phyloP scores from a whole-genome alignment of 2,329 filamentous ascomycete species.

The Pseudogymnoascus sp. region DNA sequence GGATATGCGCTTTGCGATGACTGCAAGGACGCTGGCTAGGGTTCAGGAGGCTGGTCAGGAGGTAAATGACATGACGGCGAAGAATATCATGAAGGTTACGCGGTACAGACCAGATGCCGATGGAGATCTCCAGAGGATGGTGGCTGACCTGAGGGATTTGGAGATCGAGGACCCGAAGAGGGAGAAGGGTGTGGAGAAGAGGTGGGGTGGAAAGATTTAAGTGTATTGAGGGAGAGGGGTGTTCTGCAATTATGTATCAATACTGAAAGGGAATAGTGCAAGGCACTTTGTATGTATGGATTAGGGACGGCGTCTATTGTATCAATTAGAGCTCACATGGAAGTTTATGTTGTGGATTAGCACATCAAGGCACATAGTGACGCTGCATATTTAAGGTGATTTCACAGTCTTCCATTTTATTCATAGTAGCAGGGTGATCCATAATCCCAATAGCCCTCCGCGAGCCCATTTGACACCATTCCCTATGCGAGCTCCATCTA shows the following conservation, averaged over 20 bases:
- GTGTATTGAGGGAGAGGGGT: neutral
- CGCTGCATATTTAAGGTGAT: neutral
- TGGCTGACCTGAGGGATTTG: conserved; percentile 34
- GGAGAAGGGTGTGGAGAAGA: conserved; percentile 25
- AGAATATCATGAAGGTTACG: conserved; percentile 79
- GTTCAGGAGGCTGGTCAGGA: conserved; percentile 45
- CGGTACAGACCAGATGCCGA: conserved; percentile 60
- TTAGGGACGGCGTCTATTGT: conserved; percentile 4
- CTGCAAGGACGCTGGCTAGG: conserved; percentile 71
- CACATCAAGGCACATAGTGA: neutral
- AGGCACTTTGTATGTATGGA: conserved; percentile 2
- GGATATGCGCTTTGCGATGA: conserved; percentile 92
- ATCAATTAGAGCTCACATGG: neutral
- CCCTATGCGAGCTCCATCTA: conserved; percentile 9
- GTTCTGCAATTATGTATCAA: conserved; percentile 3
- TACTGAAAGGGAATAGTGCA: neutral
- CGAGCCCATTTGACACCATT: conserved; percentile 5
- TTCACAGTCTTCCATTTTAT: conserved; percentile 5
- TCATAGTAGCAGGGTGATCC: conserved; percentile 6
- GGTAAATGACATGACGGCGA: conserved; percentile 61
- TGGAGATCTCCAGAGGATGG: conserved; percentile 58
- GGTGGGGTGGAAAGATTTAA: conserved; percentile 23
- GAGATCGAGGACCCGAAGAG: conserved; percentile 26
- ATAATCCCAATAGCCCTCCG: neutral
- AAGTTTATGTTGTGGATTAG: neutral